These are phyloP conservation scores for Dissoconium aciculare DNA, from an alignment of 2,329 filamentous ascomycete genomes.

Conservation along the genomic window DNA sequence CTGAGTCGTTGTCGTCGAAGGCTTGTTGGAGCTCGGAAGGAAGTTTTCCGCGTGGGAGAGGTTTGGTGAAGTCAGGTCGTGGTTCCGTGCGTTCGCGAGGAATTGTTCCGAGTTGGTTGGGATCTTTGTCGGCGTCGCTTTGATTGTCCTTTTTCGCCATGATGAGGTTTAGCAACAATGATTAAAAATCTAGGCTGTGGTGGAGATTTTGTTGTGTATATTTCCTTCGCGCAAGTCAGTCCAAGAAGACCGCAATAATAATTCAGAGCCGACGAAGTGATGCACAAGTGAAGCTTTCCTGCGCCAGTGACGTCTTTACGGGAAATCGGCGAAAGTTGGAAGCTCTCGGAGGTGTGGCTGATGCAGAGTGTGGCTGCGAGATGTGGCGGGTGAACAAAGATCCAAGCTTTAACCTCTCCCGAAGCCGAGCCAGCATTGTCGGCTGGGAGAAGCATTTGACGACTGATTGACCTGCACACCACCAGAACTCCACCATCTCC, in stretches of 20 bases:
- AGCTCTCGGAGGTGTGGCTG: neutral
- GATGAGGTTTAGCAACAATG: constrained; percentile 5
- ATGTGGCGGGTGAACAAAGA: constrained; percentile 4
- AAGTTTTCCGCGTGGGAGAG: constrained; percentile 36
- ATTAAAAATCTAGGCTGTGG: constrained; percentile 1
- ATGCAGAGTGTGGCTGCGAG: constrained; percentile 3
- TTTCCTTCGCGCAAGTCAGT: too few relatives aligned
- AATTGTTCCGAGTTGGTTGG: constrained; percentile 23
- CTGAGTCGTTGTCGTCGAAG: constrained; percentile 47
- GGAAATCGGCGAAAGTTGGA: too few relatives aligned
- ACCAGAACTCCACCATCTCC: constrained; percentile 2
- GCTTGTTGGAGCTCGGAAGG: constrained; percentile 41
- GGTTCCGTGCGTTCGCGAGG: constrained; percentile 29
- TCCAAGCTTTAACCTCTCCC: constrained; percentile 5
- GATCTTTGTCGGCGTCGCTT: constrained; percentile 9
- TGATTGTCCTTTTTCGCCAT: constrained; percentile 27
- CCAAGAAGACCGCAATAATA: too few relatives aligned
- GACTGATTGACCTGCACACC: constrained; percentile 4
- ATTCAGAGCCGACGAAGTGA: too few relatives aligned
- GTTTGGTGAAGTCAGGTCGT: constrained; percentile 34
- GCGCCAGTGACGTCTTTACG: too few relatives aligned
- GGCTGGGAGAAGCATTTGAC: constrained; percentile 3
- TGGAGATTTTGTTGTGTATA: neutral
- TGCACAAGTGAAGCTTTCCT: too few relatives aligned
- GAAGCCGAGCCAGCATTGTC: neutral